Base-by-base conservation (phyloP, 352 stramenopile genomes). In the Plasmopara halstedii region DNA sequence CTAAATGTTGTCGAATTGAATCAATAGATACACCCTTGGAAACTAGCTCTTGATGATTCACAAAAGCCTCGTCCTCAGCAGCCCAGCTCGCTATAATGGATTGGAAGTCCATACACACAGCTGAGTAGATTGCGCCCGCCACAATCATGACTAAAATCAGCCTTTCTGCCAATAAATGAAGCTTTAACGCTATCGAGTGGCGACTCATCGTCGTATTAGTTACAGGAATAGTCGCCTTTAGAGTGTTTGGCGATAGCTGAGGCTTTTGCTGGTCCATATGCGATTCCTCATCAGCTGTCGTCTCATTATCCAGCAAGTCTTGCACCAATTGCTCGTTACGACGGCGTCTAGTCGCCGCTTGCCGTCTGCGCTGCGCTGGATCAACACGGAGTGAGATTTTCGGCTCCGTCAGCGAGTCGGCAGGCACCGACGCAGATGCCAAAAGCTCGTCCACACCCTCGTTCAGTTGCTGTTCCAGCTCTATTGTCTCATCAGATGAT, bases 1-100 rank as follows among this genome's bases (percentile, higher is more conserved):
- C 71, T 29, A 88, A 67, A 33, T 82, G 79, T 48, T 87, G 73
- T 27, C 72, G 64, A 33, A 90, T 83, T 4, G 72, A 67, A 2
- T 80, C 65, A 21, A 90, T 48, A 10, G 79, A 58, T 13, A 85
- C 65, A 2, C 79, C 79, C 23, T 78, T 73, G 3, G 58, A 41
- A 27, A 88, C 41, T 5, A 90, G 56, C 35, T 86, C 63, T 21
- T 84, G 58, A 48, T 88, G 85, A 27, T 61, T 79, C 29, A 72
- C 37, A 38, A 84, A 70, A 6, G 74, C 42, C 22, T 71, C 61
- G 45, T 88, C 68, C 13, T 70, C 62, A 34, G 45, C 62, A 21
- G 62, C 46, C 11, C 83, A 41, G 64, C 61, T 68, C 4, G 73
- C 76, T 8, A 55, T 44, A 51, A 88, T 69, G 38, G 50, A 62